phyloP scores from a whole-genome alignment of 805 yeast genomes.

The Saturnispora besseyi region DNA sequence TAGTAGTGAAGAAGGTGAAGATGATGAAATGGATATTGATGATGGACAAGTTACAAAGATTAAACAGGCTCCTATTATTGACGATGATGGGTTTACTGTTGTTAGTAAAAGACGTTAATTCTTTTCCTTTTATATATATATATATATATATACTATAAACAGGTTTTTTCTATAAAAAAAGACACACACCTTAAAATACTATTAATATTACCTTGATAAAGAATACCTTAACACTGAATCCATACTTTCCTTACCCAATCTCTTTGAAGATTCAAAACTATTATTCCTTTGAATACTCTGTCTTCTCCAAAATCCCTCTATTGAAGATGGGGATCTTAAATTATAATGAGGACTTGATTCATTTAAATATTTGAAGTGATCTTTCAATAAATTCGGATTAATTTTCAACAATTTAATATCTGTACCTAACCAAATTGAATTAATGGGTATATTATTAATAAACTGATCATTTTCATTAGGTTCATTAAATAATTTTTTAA shows the following conservation, averaged over 20 bases:
- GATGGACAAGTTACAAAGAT: constrained; percentile 32
- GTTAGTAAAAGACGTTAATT: constrained; percentile 52
- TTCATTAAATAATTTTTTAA: constrained; percentile 8
- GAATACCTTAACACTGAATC: not conserved
- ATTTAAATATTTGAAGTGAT: constrained; percentile 5
- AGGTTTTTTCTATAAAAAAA: not conserved
- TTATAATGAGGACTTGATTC: not conserved
- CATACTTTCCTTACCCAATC: not conserved
- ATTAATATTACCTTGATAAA: not conserved
- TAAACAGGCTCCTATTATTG: constrained; percentile 57
- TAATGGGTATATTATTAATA: constrained; percentile 12
- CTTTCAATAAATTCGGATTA: constrained; percentile 11
- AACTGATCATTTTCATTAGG: constrained; percentile 9
- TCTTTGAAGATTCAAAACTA: not conserved
- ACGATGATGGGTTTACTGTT: constrained; percentile 90
- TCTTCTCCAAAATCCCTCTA: constrained; percentile 15
- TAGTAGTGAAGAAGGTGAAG: constrained; percentile 39
- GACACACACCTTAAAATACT: not conserved
- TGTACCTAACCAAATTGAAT: constrained; percentile 39
- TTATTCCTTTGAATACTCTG: constrained; percentile 6
- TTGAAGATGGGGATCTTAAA: not conserved
- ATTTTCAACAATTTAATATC: constrained; percentile 36
- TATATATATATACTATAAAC: not conserved
- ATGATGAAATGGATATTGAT: constrained; percentile 34
- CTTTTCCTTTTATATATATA: not conserved